phyloP scores from a whole-genome alignment of 177 flowering plant species.

The Telopea speciosissima region DNA sequence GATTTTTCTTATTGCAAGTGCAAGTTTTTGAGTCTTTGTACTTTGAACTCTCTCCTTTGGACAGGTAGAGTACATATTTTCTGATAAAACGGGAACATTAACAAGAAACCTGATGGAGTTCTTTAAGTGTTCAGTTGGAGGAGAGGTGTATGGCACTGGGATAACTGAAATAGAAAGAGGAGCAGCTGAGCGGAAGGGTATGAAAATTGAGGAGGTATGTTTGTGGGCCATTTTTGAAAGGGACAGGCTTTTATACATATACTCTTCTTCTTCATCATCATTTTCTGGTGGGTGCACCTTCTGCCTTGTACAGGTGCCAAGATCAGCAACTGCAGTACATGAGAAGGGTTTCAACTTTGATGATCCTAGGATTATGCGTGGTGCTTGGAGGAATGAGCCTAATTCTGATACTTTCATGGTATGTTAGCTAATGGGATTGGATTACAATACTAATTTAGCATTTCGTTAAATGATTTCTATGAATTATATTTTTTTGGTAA shows the following conservation, averaged over 20 bases:
- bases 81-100: conserved; percentile 97
- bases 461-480: not conserved
- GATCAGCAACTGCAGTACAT: conserved; percentile 37
- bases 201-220: conserved; percentile 54
- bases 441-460: not conserved
- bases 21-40: not conserved
- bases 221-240: conserved; percentile 3
- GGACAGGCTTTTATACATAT: not conserved
- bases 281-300: not conserved
- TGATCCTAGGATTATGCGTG: conserved; percentile 85
- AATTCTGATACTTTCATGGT: conserved; percentile 90
- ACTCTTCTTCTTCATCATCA: conserved; percentile 3
- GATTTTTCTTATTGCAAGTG: not conserved
- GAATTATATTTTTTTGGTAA: not conserved
- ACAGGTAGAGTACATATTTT: conserved; percentile 95
- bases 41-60: conserved; percentile 6
- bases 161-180: conserved; percentile 88
- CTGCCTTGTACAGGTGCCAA: conserved; percentile 32
- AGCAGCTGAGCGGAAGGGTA: conserved; percentile 60
- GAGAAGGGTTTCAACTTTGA: conserved; percentile 97
- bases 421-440: conserved; percentile 7
- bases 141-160: conserved; percentile 87
- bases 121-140: conserved; percentile 96
- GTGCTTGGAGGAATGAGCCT: conserved; percentile 95
- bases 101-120: conserved; percentile 98